phyloP scores from a whole-genome alignment of 2,329 filamentous ascomycete species.

The Parastagonospora nodorum region DNA sequence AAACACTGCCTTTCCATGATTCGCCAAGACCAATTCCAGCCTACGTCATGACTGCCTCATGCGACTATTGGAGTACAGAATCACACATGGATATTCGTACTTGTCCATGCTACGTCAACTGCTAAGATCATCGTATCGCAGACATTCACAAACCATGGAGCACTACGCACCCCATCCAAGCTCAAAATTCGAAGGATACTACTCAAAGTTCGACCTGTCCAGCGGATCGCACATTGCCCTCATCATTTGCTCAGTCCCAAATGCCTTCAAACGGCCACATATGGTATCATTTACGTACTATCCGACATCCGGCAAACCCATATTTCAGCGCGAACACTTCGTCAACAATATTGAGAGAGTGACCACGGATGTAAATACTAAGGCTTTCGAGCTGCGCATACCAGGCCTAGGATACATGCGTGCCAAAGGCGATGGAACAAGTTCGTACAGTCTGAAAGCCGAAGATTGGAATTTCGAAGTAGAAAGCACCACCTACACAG shows the following conservation, averaged over 20 bases:
- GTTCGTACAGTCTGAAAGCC: constrained; percentile 41
- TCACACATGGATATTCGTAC: background rate
- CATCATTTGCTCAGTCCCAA: constrained; percentile 54
- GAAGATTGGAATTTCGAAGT: constrained; percentile 48
- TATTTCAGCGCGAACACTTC: constrained; percentile 52
- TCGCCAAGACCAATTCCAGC: constrained; percentile 9
- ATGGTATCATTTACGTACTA: constrained; percentile 59
- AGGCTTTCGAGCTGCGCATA: constrained; percentile 49
- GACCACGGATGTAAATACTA: constrained; percentile 26
- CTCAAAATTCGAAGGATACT: constrained; percentile 56
- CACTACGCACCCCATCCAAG: constrained; percentile 50
- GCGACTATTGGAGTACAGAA: background rate
- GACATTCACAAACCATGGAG: constrained; percentile 36
- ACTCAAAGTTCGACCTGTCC: constrained; percentile 56
- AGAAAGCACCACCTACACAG: constrained; percentile 44
- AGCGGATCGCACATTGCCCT: constrained; percentile 53
- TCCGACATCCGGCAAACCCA: constrained; percentile 37
- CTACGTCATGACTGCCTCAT: constrained; percentile 28
- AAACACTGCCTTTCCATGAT: background rate
- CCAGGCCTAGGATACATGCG: constrained; percentile 49
- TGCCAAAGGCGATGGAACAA: constrained; percentile 42
- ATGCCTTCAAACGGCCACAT: constrained; percentile 47
- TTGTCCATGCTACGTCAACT: background rate
- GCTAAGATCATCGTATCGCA: background rate
- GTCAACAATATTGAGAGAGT: constrained; percentile 47